Evolutionary conservation across 495 filamentous ascomycete genomes (phyloP), one percentile per base, ranked within the genome.

Genomic region (Tetracladium setigerum): DNA sequence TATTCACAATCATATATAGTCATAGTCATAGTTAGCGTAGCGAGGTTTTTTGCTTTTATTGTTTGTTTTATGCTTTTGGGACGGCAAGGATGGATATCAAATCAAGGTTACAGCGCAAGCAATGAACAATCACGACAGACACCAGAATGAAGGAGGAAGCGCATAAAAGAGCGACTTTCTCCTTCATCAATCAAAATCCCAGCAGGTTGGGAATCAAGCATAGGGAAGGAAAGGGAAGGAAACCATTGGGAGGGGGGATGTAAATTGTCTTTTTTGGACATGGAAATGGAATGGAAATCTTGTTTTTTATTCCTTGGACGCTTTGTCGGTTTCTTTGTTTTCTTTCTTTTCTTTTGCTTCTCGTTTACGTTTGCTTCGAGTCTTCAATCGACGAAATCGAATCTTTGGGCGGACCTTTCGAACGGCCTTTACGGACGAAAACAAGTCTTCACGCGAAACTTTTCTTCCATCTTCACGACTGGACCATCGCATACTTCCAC

Each of bases 41-140:
- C 59, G 59, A 60, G 57, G 57, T 53, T 54, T 47, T 54, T 47
- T 42, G 53, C 48, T 58, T 52, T 55, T 58, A 49, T 49, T 46
- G 40, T 37, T 47, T 22, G 46, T 46, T 30, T 36, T 32, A 36
- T 39, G 47, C 24, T 32, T 38, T 38, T 33, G 50, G 55, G 39
- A 57, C 47, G 15, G 44, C 46, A 44, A 49, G 12, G 43, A 44
- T 47, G 54, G 56, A 53, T 46, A 55, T 48, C 49, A 55, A 50
- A 49, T 49, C 52, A 45, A 7, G 22, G 22, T 27, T 42, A 42
- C 14, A 30, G 30, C 22, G 30, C 30, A 42, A 15, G 18, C 22
- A 11, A 8, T 10, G 19, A 24, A 42, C 40, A 16, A 19, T 42
- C 30, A 15, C 40, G n/a, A 17, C 13, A 24, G 22, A 42, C 22